phyloP scores from a whole-genome alignment of 2,329 filamentous ascomycete species.

The Cercospora sp. region DNA sequence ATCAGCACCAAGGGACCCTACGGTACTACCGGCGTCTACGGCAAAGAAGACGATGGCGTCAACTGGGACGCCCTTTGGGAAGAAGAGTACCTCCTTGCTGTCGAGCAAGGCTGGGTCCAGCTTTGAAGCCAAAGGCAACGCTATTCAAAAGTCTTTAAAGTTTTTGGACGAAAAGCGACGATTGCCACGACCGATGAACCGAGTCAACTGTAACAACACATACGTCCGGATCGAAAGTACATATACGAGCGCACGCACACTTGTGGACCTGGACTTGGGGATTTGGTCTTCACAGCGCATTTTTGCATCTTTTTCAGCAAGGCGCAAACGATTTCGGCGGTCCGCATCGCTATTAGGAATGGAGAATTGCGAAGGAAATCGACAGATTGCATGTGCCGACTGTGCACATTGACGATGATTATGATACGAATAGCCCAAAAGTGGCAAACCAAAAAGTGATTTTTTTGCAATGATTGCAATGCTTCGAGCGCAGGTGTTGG shows the following conservation, averaged over 20 bases:
- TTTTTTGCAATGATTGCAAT: neutral
- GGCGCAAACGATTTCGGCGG: neutral
- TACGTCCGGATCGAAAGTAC: neutral
- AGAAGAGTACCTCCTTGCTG: slow-evolving; percentile 37
- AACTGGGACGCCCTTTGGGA: slow-evolving; percentile 40
- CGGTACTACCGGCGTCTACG: slow-evolving; percentile 52
- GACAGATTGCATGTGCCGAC: neutral
- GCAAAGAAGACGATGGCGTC: slow-evolving; percentile 49
- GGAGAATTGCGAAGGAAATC: neutral
- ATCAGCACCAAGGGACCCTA: slow-evolving; percentile 51
- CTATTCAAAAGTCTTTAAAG: slow-evolving; percentile 11
- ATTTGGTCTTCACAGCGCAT: neutral
- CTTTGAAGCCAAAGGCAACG: slow-evolving; percentile 26
- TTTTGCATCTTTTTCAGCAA: neutral
- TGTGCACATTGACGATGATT: too few relatives aligned
- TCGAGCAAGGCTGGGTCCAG: slow-evolving; percentile 37
- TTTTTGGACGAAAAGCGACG: slow-evolving; percentile 3
- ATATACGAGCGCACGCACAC: neutral
- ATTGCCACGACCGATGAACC: neutral
- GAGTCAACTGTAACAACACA: neutral
- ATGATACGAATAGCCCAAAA: neutral
- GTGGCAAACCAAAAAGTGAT: neutral
- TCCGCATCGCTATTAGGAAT: neutral
- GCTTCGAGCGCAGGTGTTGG: neutral
- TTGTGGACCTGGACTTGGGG: neutral